Percentiles rank a stretch among this genome's conserved stretches.
Evolutionary conservation across 352 stramenopile genomes (phyloP).

Genomic region (Phytophthora hybrid): DNA sequence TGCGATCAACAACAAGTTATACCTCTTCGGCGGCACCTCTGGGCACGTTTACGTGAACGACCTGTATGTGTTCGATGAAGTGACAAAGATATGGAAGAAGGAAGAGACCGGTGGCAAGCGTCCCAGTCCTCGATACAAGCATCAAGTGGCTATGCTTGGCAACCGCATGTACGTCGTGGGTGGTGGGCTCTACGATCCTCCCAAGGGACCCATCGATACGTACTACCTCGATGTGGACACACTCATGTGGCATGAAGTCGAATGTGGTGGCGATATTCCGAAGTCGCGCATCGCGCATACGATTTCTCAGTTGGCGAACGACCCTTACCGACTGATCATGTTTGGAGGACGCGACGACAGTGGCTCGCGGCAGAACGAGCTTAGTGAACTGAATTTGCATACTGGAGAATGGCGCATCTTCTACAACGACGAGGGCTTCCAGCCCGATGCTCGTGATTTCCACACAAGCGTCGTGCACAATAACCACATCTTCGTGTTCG

Average conservation of each 20-base stretch:
- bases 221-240: conserved; percentile 83
- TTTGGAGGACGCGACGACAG: conserved; percentile 84
- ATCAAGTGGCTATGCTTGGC: conserved; percentile 73
- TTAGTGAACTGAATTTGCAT: conserved; percentile 70
- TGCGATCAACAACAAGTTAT: conserved; percentile 82
- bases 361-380: conserved; percentile 69
- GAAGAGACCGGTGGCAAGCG: conserved; percentile 66
- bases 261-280: conserved; percentile 67
- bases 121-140: conserved; percentile 85
- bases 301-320: conserved; percentile 60
- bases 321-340: conserved; percentile 70
- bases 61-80: conserved; percentile 84
- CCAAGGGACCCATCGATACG: conserved; percentile 81
- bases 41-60: conserved; percentile 89
- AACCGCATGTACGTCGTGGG: conserved; percentile 86
- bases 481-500: conserved; percentile 84
- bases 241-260: conserved; percentile 69
- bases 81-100: conserved; percentile 76
- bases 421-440: conserved; percentile 63
- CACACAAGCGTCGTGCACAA: conserved; percentile 82
- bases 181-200: conserved; percentile 82
- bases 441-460: conserved; percentile 84
- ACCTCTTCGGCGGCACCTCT: conserved; percentile 84
- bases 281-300: conserved; percentile 86
- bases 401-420: conserved; percentile 75